A percentile compares a stretch with the other conserved stretches of the same genome.
phyloP scores from a whole-genome alignment of 148 eudicot genomes.

The Dysphania ambrosioides region DNA sequence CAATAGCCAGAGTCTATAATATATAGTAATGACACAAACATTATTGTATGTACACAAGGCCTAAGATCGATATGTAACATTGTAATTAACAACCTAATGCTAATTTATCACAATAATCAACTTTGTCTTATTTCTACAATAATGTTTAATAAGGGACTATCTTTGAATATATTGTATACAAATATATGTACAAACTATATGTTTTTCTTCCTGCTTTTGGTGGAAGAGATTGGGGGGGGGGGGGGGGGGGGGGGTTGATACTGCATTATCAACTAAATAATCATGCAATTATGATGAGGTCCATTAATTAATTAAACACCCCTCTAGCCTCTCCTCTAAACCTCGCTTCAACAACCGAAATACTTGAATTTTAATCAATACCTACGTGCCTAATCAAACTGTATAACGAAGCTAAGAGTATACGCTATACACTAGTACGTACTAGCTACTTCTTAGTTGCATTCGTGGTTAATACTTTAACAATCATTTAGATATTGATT shows the following conservation, averaged over 20 bases:
- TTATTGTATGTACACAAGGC: slow-evolving; percentile 5
- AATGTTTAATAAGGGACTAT: neutral
- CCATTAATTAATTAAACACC: slow-evolving; percentile 25
- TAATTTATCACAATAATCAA: slow-evolving; percentile 14
- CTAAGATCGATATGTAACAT: slow-evolving; percentile 14
- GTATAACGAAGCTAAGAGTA: neutral
- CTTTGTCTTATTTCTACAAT: slow-evolving; percentile 7
- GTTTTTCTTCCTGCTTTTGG: slow-evolving; percentile 12
- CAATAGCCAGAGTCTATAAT: too few species aligned
- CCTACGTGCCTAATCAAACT: slow-evolving; percentile 16
- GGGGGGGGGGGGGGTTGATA: slow-evolving; percentile 18
- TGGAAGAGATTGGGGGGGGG: slow-evolving; percentile 9
- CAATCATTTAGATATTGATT: neutral
- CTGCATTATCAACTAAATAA: slow-evolving; percentile 27
- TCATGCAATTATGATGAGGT: slow-evolving; percentile 26
- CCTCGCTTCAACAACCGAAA: slow-evolving; percentile 26
- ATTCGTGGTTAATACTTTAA: neutral
- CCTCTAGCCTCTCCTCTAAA: slow-evolving; percentile 1
- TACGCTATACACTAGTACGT: neutral
- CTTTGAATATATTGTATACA: neutral
- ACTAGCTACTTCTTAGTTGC: too few species aligned
- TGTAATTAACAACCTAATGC: too few species aligned
- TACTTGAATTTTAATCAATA: slow-evolving; percentile 20
- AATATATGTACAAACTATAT: neutral
- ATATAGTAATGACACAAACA: too few species aligned